Conservation (phyloP, 768 basidiomycete species). For the Hygrocybe punicea region DNA sequence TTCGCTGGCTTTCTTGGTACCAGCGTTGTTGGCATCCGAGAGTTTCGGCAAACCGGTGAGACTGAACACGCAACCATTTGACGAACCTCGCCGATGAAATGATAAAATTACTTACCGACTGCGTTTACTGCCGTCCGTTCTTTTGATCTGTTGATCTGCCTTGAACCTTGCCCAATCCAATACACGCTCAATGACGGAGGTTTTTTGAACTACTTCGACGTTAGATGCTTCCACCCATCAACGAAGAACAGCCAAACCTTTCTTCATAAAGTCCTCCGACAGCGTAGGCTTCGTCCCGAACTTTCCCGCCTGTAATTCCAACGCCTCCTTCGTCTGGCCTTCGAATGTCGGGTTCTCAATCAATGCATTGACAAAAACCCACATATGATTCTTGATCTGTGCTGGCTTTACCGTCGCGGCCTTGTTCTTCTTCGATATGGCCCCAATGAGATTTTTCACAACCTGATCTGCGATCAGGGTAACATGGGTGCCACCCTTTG, state of each 20-base stretch:
- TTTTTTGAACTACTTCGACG: slow-evolving; percentile 65
- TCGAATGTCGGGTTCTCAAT: slow-evolving; percentile 99
- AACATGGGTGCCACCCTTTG: slow-evolving; percentile 95
- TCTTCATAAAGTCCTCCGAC: slow-evolving; percentile 94
- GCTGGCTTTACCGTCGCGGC: slow-evolving; percentile 88
- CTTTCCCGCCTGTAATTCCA: slow-evolving; percentile 82
- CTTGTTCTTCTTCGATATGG: slow-evolving; percentile 96
- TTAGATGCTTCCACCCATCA: not conserved
- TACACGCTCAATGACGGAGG: slow-evolving; percentile 86
- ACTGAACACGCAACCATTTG: slow-evolving; percentile 38
- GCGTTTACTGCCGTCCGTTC: slow-evolving; percentile 89
- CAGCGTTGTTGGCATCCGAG: slow-evolving; percentile 96
- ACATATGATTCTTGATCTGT: slow-evolving; percentile 97
- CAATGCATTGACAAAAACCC: slow-evolving; percentile 93
- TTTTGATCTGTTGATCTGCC: slow-evolving; percentile 93
- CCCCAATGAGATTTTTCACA: slow-evolving; percentile 74
- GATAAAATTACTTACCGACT: slow-evolving; percentile 52
- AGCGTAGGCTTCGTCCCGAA: slow-evolving; percentile 85
- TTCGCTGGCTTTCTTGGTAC: slow-evolving; percentile 69
- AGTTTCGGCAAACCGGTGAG: slow-evolving; percentile 90
- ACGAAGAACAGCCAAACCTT: slow-evolving; percentile 52
- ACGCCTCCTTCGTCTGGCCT: slow-evolving; percentile 96
- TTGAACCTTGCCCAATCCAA: slow-evolving; percentile 97
- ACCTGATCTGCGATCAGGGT: slow-evolving; percentile 81
- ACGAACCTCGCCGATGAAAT: not conserved